Evolutionary conservation across 208 protist species (phyloP).

Genomic region (Trypanosoma caninum): DNA sequence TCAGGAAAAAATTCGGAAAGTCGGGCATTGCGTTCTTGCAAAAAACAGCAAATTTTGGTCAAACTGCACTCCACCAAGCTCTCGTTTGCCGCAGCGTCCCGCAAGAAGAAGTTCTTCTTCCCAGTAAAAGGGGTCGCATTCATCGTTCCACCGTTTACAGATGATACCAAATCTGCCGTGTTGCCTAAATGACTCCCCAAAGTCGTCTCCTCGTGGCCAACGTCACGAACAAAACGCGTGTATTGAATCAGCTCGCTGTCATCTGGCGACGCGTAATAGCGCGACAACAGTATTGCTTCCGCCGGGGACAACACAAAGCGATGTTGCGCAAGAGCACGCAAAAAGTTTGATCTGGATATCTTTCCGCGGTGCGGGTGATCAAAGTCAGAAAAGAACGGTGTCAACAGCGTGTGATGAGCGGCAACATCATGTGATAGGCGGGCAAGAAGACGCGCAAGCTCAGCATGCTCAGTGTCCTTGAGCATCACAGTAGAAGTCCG

Average conservation of each 20-base stretch:
- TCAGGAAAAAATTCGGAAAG: conserved; percentile 82
- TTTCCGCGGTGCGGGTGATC: conserved; percentile 68
- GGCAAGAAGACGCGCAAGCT: conserved; percentile 27
- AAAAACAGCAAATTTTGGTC: conserved; percentile 47
- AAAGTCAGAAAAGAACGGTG: conserved; percentile 87
- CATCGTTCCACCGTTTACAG: neutral
- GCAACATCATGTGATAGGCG: conserved; percentile 60
- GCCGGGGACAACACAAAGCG: conserved; percentile 41
- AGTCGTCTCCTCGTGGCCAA: conserved; percentile 40
- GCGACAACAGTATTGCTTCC: conserved; percentile 37
- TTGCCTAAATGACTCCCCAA: neutral
- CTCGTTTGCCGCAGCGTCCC: conserved; percentile 5
- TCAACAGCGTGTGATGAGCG: conserved; percentile 63
- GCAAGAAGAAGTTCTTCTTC: neutral
- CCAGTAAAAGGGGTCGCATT: neutral
- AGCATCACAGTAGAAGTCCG: neutral
- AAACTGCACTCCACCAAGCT: conserved; percentile 43
- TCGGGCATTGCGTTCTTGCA: conserved; percentile 67
- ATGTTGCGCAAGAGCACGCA: conserved; percentile 66
- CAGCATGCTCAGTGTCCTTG: conserved; percentile 18
- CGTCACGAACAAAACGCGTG: conserved; percentile 63
- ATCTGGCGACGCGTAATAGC: conserved; percentile 45
- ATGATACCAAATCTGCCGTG: neutral
- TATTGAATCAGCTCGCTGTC: conserved; percentile 52
- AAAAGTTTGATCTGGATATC: conserved; percentile 58